These are phyloP conservation scores for Pythium aquatile DNA, from an alignment of 352 stramenopile species.

Conservation along the genomic window DNA sequence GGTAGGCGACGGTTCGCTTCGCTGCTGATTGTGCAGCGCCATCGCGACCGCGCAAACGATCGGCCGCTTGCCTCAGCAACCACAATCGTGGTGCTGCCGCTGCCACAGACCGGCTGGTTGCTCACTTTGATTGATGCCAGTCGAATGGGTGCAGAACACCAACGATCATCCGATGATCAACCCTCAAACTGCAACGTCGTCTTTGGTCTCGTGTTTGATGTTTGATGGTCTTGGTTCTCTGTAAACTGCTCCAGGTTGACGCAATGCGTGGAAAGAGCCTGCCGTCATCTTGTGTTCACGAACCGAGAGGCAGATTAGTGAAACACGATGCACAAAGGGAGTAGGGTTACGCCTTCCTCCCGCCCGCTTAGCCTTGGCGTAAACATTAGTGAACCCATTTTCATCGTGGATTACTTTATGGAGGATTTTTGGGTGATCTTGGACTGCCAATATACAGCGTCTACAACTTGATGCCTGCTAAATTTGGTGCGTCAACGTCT, in stretches of 20 bases:
- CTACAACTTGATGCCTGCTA: too few relatives aligned
- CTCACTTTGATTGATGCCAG: background rate
- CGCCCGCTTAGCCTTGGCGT: background rate
- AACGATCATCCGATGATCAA: background rate
- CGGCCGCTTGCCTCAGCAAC: background rate
- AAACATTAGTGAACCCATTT: background rate
- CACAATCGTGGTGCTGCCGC: background rate
- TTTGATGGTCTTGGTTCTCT: background rate
- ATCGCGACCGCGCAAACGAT: background rate
- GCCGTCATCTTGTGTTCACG: constrained; percentile 7
- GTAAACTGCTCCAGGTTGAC: constrained; percentile 21
- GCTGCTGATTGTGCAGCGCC: background rate
- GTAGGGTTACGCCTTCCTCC: constrained; percentile 8
- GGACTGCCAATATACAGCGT: too few relatives aligned
- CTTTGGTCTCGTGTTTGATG: constrained; percentile 10
- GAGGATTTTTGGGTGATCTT: too few relatives aligned
- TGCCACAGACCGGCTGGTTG: background rate
- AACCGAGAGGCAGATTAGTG: too few relatives aligned
- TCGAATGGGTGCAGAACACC: background rate
- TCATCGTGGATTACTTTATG: background rate
- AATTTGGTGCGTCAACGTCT: too few relatives aligned
- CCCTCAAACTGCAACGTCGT: background rate
- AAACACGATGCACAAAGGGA: background rate
- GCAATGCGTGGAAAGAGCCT: constrained; percentile 10
- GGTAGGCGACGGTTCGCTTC: background rate